Evolutionary conservation across 441 rosid genomes (phyloP).

Genomic region (Eruca vesicaria): DNA sequence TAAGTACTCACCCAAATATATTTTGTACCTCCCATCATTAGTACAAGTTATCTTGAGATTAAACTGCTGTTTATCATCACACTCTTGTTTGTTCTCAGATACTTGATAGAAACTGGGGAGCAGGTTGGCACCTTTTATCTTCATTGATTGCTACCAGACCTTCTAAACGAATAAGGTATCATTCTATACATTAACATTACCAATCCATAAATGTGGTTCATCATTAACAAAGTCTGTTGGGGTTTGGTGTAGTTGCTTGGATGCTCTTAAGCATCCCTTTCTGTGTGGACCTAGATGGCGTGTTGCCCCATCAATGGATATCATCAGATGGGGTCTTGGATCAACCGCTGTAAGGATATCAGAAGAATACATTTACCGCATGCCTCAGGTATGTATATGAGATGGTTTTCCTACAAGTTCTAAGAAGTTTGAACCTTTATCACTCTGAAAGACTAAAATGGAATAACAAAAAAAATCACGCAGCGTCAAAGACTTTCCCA

Average conservation of each 20-base stretch:
- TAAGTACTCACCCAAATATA: constrained; percentile 26
- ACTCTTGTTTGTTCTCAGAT: constrained; percentile 49
- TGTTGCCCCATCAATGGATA: constrained; percentile 83
- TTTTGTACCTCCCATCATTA: not conserved
- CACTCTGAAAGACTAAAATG: not conserved
- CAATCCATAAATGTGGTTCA: not conserved
- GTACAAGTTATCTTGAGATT: not conserved
- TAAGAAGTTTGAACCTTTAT: constrained; percentile 1
- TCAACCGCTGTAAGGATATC: constrained; percentile 86
- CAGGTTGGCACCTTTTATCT: constrained; percentile 94
- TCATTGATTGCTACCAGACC: constrained; percentile 76
- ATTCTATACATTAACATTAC: not conserved
- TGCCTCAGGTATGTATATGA: constrained; percentile 63
- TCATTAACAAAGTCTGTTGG: not conserved
- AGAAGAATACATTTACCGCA: constrained; percentile 85
- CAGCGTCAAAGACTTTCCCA: constrained; percentile 84
- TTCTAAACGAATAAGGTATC: constrained; percentile 82
- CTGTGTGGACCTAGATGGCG: constrained; percentile 97
- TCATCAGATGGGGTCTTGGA: constrained; percentile 96
- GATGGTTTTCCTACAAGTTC: not conserved
- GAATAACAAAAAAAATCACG: not conserved
- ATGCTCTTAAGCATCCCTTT: constrained; percentile 93
- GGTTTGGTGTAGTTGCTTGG: constrained; percentile 57
- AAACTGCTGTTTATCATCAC: not conserved
- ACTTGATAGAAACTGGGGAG: constrained; percentile 95